Conservation (phyloP, 2,329 filamentous ascomycete species). For the Xylaria sp. region DNA sequence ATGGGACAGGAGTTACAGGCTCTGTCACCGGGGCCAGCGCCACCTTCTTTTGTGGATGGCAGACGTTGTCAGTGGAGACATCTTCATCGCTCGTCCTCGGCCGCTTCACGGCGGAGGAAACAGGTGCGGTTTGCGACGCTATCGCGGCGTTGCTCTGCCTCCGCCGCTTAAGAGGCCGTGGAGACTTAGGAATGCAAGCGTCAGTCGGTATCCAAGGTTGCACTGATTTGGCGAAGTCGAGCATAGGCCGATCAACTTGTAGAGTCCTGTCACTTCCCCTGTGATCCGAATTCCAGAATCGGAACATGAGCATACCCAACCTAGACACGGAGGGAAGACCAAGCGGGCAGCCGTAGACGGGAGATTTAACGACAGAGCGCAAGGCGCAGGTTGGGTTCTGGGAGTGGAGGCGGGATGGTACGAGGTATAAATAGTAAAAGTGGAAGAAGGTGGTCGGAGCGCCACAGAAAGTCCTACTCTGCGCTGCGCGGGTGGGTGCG, state of each 20-base stretch:
- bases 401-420: constrained; percentile 16
- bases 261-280: constrained; percentile 65
- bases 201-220: constrained; percentile 49
- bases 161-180: constrained; percentile 46
- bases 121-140: constrained; percentile 43
- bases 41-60: constrained; percentile 48
- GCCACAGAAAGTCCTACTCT: constrained; percentile 25
- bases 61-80: constrained; percentile 37
- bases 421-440: constrained; percentile 17
- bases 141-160: constrained; percentile 49
- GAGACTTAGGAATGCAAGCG: constrained; percentile 38
- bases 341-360: constrained; percentile 23
- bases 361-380: constrained; percentile 20
- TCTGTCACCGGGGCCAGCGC: constrained; percentile 40
- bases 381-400: constrained; percentile 11
- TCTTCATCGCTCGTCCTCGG: constrained; percentile 51
- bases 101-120: constrained; percentile 55
- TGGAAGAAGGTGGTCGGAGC: constrained; percentile 39
- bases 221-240: constrained; percentile 49
- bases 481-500: too few relatives aligned
- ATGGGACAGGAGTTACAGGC: constrained; percentile 20
- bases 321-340: constrained; percentile 39
- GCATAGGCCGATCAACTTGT: constrained; percentile 55
- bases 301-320: constrained; percentile 66
- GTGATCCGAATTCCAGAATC: constrained; percentile 68